phyloP scores from a whole-genome alignment of 352 stramenopile species.

The Sclerospora graminicola region DNA sequence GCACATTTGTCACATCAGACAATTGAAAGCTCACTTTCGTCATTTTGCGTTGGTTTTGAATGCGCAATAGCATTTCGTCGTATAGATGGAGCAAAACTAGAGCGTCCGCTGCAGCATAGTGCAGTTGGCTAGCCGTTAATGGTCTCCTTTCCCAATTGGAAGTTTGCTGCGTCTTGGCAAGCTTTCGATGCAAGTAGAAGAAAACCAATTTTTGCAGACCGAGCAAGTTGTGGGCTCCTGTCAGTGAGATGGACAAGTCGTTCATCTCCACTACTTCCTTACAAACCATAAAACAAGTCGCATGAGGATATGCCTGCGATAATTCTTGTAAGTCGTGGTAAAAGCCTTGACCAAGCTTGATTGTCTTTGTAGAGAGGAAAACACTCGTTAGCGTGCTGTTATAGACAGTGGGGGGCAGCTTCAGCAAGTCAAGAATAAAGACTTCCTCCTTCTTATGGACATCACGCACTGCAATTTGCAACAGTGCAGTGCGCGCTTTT shows the following conservation, averaged over 20 bases:
- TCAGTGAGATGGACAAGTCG: slow-evolving; percentile 47
- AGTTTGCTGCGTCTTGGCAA: slow-evolving; percentile 70
- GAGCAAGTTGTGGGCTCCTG: slow-evolving; percentile 38
- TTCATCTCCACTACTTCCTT: slow-evolving; percentile 69
- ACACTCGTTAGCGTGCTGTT: slow-evolving; percentile 41
- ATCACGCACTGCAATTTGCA: slow-evolving; percentile 60
- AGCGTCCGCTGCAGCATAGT: slow-evolving; percentile 65
- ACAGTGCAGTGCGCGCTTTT: slow-evolving; percentile 23
- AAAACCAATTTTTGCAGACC: slow-evolving; percentile 74
- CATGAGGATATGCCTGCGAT: slow-evolving; percentile 42
- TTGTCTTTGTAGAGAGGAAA: slow-evolving; percentile 49
- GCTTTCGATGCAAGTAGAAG: slow-evolving; percentile 52
- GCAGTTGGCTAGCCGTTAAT: slow-evolving; percentile 38
- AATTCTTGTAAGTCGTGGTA: slow-evolving; percentile 55
- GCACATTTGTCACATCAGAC: slow-evolving; percentile 40
- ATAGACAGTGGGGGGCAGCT: slow-evolving; percentile 44
- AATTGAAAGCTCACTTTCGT: slow-evolving; percentile 26
- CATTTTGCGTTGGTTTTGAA: slow-evolving; percentile 10
- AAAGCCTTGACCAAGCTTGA: slow-evolving; percentile 66
- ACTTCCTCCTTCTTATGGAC: slow-evolving; percentile 41
- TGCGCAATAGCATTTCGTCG: slow-evolving; percentile 36
- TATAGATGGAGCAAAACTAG: slow-evolving; percentile 65
- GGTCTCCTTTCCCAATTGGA: slow-evolving; percentile 72
- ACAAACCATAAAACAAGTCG: slow-evolving; percentile 56
- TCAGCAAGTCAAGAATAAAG: slow-evolving; percentile 64